Conservation (phyloP, 768 basidiomycete species). For the Sporobolomyces roseus region DNA sequence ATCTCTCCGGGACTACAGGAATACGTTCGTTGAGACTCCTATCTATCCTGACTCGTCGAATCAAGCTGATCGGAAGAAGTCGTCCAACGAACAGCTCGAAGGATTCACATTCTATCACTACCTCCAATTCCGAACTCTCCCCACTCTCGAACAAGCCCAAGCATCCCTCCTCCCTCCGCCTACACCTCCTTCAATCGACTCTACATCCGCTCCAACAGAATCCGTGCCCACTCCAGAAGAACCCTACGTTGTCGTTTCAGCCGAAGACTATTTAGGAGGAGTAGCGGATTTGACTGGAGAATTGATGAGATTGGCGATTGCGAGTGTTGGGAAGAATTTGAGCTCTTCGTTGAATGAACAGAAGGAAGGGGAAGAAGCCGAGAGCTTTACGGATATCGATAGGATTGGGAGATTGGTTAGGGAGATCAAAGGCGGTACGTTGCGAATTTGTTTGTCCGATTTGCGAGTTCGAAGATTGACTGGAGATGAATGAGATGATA, state of each 20-base stretch:
- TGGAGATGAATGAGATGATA: not conserved
- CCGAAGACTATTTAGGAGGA: constrained; percentile 82
- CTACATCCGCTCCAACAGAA: not conserved
- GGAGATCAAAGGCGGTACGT: constrained; percentile 50
- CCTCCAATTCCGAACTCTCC: constrained; percentile 32
- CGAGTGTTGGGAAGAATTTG: constrained; percentile 56
- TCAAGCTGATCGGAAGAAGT: not conserved
- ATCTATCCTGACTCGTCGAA: not conserved
- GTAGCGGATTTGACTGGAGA: constrained; percentile 93
- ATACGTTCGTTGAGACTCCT: constrained; percentile 51
- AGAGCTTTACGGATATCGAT: constrained; percentile 48
- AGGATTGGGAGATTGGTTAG: constrained; percentile 48
- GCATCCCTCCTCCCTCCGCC: constrained; percentile 25
- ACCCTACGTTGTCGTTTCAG: constrained; percentile 37
- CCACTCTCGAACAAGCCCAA: constrained; percentile 32
- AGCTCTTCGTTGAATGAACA: not conserved
- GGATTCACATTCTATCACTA: constrained; percentile 55
- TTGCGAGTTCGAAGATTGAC: constrained; percentile 49
- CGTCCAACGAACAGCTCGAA: constrained; percentile 58
- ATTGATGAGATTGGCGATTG: constrained; percentile 91
- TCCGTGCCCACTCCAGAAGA: not conserved
- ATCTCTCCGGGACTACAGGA: constrained; percentile 69
- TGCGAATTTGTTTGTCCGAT: constrained; percentile 47
- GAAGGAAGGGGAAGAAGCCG: constrained; percentile 37
- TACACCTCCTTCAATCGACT: not conserved